Conservation (phyloP, 257 asterid species). For the Solanum peruvianum region DNA sequence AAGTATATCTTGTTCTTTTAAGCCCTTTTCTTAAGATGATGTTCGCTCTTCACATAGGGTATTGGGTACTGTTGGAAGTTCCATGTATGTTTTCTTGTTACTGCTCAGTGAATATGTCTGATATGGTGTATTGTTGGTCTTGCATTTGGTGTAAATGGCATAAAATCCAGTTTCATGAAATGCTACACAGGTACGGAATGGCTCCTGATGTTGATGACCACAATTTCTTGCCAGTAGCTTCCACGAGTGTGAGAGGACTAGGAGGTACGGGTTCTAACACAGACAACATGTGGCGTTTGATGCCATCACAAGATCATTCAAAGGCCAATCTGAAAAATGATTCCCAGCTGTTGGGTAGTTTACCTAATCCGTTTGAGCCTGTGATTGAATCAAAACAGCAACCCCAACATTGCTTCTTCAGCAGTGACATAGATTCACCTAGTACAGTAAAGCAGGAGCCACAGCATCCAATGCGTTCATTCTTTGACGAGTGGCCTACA, state of each 20-base stretch:
- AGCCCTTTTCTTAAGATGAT: not conserved
- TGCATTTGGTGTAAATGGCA: not conserved
- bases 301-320: slow-evolving; percentile 54
- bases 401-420: slow-evolving; percentile 61
- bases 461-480: slow-evolving; percentile 59
- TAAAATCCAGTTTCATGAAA: not conserved
- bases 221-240: slow-evolving; percentile 48
- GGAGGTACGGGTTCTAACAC: slow-evolving; percentile 39
- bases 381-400: slow-evolving; percentile 37
- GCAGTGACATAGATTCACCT: slow-evolving; percentile 37
- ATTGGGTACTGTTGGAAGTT: not conserved
- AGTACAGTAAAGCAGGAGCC: slow-evolving; percentile 54
- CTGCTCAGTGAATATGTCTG: not conserved
- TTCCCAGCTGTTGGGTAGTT: slow-evolving; percentile 27
- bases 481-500: slow-evolving; percentile 87
- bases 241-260: slow-evolving; percentile 27
- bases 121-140: not conserved
- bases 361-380: slow-evolving; percentile 35
- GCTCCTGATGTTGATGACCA: slow-evolving; percentile 33
- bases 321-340: slow-evolving; percentile 46
- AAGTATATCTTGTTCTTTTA: not conserved
- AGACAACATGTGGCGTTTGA: slow-evolving; percentile 44
- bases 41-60: not conserved
- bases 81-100: not conserved
- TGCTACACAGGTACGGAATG: slow-evolving; percentile 50